Percentiles rank a stretch among this genome's conserved stretches.
phyloP scores from a whole-genome alignment of 805 yeast genomes.

The Priceomyces carsonii region DNA sequence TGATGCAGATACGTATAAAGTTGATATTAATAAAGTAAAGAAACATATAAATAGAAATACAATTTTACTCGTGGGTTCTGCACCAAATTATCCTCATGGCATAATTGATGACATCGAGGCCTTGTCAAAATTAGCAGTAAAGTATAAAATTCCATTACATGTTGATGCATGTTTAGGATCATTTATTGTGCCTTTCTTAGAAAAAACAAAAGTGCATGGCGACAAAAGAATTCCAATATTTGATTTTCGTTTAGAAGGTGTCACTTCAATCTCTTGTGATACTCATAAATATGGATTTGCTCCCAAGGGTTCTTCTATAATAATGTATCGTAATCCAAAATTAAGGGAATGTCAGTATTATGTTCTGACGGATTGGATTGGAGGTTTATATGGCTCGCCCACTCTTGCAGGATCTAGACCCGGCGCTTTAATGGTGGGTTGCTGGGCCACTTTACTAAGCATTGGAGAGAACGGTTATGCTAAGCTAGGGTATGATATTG shows the following conservation, averaged over 20 bases:
- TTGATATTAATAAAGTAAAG: slow-evolving; percentile 61
- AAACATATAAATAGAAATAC: slow-evolving; percentile 76
- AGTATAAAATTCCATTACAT: slow-evolving; percentile 78
- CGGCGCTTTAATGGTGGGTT: slow-evolving; percentile 96
- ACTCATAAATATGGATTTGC: slow-evolving; percentile 99
- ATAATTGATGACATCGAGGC: slow-evolving; percentile 85
- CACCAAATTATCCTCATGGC: slow-evolving; percentile 97
- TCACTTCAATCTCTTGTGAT: slow-evolving; percentile 98
- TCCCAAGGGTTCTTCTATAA: slow-evolving; percentile 92
- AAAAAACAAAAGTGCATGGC: slow-evolving; percentile 53
- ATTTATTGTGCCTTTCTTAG: slow-evolving; percentile 79
- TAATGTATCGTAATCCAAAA: slow-evolving; percentile 76
- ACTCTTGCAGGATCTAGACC: slow-evolving; percentile 97
- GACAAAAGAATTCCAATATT: slow-evolving; percentile 51
- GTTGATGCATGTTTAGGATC: slow-evolving; percentile 97
- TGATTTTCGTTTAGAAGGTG: slow-evolving; percentile 84
- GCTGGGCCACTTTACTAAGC: slow-evolving; percentile 90
- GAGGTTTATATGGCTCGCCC: slow-evolving; percentile 95
- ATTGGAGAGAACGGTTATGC: slow-evolving; percentile 85
- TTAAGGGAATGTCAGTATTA: slow-evolving; percentile 83
- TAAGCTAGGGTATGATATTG: slow-evolving; percentile 64
- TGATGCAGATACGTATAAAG: slow-evolving; percentile 66
- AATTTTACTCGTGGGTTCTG: slow-evolving; percentile 84
- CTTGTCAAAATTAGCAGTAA: slow-evolving; percentile 64
- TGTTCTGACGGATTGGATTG: slow-evolving; percentile 82